Evolutionary conservation across 352 stramenopile species (phyloP).

Genomic region (Pythium biforme): DNA sequence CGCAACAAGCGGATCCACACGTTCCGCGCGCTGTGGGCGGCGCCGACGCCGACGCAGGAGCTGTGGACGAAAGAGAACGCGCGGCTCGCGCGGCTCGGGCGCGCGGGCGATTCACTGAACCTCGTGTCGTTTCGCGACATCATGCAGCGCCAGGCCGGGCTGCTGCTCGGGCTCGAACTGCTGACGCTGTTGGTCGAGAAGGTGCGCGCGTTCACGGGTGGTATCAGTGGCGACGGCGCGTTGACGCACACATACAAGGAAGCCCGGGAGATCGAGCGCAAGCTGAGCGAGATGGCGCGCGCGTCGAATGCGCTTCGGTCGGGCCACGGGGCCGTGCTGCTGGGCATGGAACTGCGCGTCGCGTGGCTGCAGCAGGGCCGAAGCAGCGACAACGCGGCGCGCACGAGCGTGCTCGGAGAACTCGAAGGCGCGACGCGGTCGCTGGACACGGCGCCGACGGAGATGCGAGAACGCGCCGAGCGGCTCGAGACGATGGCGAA

Average conservation of each 20-base stretch:
- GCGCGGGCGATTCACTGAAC: constrained; percentile 8
- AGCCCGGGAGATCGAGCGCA: background rate
- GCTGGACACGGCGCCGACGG: background rate
- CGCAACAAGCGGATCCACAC: background rate
- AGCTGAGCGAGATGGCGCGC: background rate
- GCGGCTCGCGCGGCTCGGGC: constrained; percentile 2
- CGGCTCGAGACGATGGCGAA: background rate
- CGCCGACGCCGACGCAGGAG: constrained; percentile 9
- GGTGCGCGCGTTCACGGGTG: background rate
- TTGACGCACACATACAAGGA: background rate
- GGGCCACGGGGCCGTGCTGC: background rate
- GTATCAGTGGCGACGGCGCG: background rate
- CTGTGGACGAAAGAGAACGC: constrained; percentile 12
- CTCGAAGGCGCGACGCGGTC: background rate
- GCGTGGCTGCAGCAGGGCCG: background rate
- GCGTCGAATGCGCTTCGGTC: constrained; percentile 6
- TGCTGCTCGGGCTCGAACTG: too few species aligned
- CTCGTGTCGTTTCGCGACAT: constrained; percentile 18
- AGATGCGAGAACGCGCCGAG: background rate
- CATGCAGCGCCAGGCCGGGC: constrained; percentile 23
- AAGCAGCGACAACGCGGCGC: background rate
- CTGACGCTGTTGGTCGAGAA: constrained; percentile 8
- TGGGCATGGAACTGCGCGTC: constrained; percentile 10
- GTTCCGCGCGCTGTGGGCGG: background rate
- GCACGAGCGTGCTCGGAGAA: background rate